These are phyloP conservation scores for Trametes punicea DNA, from an alignment of 768 basidiomycete genomes.

Conservation along the genomic window DNA sequence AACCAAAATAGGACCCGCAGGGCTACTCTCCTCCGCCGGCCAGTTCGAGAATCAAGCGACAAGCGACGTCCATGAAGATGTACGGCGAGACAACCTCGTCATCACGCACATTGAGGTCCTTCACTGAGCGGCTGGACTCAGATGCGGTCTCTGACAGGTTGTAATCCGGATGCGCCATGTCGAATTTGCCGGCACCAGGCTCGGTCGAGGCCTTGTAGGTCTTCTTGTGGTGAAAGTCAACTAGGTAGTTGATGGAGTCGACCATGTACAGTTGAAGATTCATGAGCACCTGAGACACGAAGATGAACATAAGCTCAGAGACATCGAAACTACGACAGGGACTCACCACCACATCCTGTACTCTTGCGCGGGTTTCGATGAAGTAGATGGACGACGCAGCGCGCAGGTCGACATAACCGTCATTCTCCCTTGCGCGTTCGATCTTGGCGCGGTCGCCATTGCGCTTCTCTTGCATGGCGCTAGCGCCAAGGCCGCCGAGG, in stretches of 20 bases:
- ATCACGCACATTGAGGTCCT: slow-evolving; percentile 47
- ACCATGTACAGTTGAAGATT: slow-evolving; percentile 97
- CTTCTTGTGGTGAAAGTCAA: slow-evolving; percentile 97
- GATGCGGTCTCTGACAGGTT: slow-evolving; percentile 50
- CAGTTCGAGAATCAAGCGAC: slow-evolving; percentile 88
- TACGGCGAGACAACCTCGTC: slow-evolving; percentile 83
- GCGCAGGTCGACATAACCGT: slow-evolving; percentile 61
- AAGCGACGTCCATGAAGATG: slow-evolving; percentile 96
- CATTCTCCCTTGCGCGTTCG: slow-evolving; percentile 60
- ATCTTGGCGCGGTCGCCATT: slow-evolving; percentile 41
- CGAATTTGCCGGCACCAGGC: slow-evolving; percentile 66
- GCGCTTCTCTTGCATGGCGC: slow-evolving; percentile 27
- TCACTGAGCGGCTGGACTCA: slow-evolving; percentile 55
- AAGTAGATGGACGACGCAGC: slow-evolving; percentile 81
- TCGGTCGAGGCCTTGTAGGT: slow-evolving; percentile 77
- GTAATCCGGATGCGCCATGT: slow-evolving; percentile 51
- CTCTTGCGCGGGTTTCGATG: slow-evolving; percentile 88
- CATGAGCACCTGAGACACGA: slow-evolving; percentile 90
- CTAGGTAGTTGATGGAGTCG: slow-evolving; percentile 92
- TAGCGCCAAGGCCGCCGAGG: slow-evolving; percentile 66
- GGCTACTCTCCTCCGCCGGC: slow-evolving; percentile 57
- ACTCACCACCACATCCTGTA: slow-evolving; percentile 89
- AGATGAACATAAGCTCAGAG: not conserved
- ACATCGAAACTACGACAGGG: not conserved
- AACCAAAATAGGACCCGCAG: not conserved